These are phyloP conservation scores for Penicillium roqueforti DNA, from an alignment of 495 filamentous ascomycete genomes.

Conservation along the genomic window DNA sequence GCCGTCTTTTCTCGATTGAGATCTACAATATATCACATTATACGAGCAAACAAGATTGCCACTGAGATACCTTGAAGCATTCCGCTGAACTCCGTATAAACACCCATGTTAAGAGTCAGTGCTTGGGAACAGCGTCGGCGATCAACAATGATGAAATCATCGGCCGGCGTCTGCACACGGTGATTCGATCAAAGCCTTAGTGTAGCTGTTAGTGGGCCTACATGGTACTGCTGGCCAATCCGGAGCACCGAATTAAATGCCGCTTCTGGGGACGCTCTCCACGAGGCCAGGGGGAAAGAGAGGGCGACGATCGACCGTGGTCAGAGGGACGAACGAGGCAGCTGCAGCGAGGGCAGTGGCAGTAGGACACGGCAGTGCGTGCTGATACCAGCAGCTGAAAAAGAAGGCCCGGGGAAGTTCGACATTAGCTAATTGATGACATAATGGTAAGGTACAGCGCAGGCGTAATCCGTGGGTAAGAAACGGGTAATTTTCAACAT, in stretches of 20 bases:
- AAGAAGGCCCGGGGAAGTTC: not conserved
- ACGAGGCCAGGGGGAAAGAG: slow-evolving; percentile 17
- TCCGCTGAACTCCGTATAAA: not conserved
- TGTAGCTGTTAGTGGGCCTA: slow-evolving; percentile 14
- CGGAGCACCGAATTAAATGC: slow-evolving; percentile 25
- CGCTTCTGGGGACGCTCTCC: slow-evolving; percentile 25
- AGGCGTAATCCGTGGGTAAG: too few species aligned
- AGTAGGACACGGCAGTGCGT: slow-evolving; percentile 8
- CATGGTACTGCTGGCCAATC: slow-evolving; percentile 14
- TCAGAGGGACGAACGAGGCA: slow-evolving; percentile 21
- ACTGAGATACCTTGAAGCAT: not conserved
- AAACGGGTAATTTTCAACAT: too few species aligned
- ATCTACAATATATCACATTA: too few species aligned
- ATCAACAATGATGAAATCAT: slow-evolving; percentile 24
- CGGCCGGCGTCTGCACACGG: slow-evolving; percentile 8
- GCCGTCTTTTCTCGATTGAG: too few species aligned
- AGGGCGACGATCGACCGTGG: slow-evolving; percentile 18
- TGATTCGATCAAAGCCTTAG: slow-evolving; percentile 23
- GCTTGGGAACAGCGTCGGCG: slow-evolving; percentile 2
- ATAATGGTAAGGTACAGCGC: too few species aligned
- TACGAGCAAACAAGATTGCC: too few species aligned
- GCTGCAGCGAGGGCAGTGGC: slow-evolving; percentile 22
- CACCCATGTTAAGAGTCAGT: slow-evolving; percentile 2
- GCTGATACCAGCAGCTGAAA: slow-evolving; percentile 7
- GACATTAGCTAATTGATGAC: slow-evolving; percentile 8